Conservation (phyloP, 1,284 basidiomycete species). For the Rhizoctonia solani region DNA sequence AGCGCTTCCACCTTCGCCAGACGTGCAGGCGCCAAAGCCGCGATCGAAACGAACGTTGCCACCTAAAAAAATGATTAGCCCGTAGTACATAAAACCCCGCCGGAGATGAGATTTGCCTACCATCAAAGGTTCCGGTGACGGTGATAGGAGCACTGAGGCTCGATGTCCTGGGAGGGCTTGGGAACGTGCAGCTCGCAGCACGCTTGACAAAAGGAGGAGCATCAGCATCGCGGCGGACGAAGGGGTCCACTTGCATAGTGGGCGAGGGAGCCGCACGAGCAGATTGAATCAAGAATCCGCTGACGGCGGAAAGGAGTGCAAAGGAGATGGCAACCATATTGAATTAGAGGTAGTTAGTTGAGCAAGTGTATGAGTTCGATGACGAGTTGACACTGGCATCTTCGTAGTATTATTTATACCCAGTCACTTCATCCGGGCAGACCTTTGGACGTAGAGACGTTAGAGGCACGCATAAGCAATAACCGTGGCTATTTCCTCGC, state of each 20-base stretch:
- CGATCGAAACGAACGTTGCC: slow-evolving; percentile 31
- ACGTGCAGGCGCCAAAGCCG: slow-evolving; percentile 31
- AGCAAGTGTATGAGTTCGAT: too few relatives aligned
- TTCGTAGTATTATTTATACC: too few relatives aligned
- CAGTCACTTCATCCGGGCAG: too few relatives aligned
- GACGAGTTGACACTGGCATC: too few relatives aligned
- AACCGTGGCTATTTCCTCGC: too few relatives aligned
- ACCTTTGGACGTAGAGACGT: too few relatives aligned
- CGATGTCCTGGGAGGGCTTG: slow-evolving; percentile 24
- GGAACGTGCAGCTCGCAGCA: slow-evolving; percentile 32
- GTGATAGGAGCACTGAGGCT: slow-evolving; percentile 28
- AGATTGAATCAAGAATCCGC: background rate
- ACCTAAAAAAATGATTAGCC: background rate
- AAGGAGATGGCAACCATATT: slow-evolving; percentile 22
- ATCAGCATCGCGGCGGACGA: slow-evolving; percentile 25
- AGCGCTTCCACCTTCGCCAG: slow-evolving; percentile 33
- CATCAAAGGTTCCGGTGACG: slow-evolving; percentile 26
- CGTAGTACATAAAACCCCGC: background rate
- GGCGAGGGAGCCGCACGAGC: slow-evolving; percentile 15
- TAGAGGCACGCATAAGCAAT: too few relatives aligned
- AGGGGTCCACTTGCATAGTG: slow-evolving; percentile 10
- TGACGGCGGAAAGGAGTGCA: slow-evolving; percentile 6
- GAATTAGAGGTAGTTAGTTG: too few relatives aligned
- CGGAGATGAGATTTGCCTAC: background rate
- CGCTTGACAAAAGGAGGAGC: slow-evolving; percentile 24